Percentiles rank a stretch among this genome's conserved stretches.
Conservation (phyloP, 2,329 filamentous ascomycete species). For the Penicillium nordicum region DNA sequence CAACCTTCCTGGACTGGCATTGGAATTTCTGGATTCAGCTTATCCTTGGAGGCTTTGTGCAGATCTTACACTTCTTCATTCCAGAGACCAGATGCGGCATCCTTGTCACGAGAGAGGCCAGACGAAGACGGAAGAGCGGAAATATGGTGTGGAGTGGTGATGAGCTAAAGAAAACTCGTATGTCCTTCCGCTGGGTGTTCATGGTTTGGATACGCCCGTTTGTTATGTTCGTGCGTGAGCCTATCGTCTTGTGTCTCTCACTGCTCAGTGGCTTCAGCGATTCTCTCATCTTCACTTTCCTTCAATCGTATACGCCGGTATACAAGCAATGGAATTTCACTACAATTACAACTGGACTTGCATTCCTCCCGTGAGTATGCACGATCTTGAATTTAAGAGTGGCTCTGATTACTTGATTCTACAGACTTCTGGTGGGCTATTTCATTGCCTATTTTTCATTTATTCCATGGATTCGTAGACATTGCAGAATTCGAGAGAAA, state of each 20-base stretch:
- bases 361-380: conserved; percentile 51
- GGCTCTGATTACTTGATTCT: background rate
- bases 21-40: conserved; percentile 65
- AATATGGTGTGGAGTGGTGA: conserved; percentile 68
- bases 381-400: background rate
- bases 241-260: conserved; percentile 60
- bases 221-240: conserved; percentile 62
- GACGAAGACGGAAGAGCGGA: conserved; percentile 53
- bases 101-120: conserved; percentile 58
- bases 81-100: conserved; percentile 59
- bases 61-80: conserved; percentile 48
- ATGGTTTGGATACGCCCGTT: conserved; percentile 60
- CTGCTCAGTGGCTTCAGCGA: conserved; percentile 64
- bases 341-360: conserved; percentile 47
- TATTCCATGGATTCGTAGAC: conserved; percentile 51
- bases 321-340: conserved; percentile 60
- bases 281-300: conserved; percentile 64
- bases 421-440: conserved; percentile 54
- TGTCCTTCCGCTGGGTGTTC: conserved; percentile 55
- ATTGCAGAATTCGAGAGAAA: conserved; percentile 39
- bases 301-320: conserved; percentile 60
- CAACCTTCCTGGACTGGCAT: conserved; percentile 49
- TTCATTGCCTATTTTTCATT: conserved; percentile 55
- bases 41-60: conserved; percentile 54
- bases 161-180: conserved; percentile 60